phyloP scores from a whole-genome alignment of 2,329 filamentous ascomycete species.

The Microdochium paspali region DNA sequence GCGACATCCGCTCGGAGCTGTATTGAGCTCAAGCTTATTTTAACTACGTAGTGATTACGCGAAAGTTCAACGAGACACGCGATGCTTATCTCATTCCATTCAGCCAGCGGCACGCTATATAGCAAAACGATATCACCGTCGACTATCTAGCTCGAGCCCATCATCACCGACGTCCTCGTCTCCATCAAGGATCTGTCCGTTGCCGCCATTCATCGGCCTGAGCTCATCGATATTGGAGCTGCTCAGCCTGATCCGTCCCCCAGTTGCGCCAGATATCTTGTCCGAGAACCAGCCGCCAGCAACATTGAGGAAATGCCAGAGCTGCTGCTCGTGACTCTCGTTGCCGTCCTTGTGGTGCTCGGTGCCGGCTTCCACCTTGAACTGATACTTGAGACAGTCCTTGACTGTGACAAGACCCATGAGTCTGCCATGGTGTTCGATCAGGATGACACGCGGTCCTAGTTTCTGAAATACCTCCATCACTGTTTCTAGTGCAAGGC shows the following conservation, averaged over 20 bases:
- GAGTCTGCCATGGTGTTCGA: constrained; percentile 80
- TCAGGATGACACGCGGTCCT: constrained; percentile 82
- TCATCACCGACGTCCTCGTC: constrained; percentile 38
- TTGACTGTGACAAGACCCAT: constrained; percentile 89
- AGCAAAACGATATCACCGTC: constrained; percentile 2
- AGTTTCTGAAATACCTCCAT: constrained; percentile 99
- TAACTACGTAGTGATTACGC: too few species aligned
- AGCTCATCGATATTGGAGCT: constrained; percentile 23
- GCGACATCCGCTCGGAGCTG: too few species aligned
- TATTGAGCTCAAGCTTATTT: too few species aligned
- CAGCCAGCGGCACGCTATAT: background rate
- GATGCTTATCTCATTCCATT: too few species aligned
- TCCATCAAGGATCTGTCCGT: constrained; percentile 35
- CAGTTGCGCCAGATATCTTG: constrained; percentile 39
- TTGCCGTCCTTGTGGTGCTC: constrained; percentile 61
- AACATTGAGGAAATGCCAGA: constrained; percentile 50
- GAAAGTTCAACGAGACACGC: too few species aligned
- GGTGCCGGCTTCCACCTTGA: constrained; percentile 85
- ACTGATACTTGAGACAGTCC: constrained; percentile 94
- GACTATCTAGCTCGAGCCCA: constrained; percentile 20
- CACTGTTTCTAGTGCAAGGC: constrained; percentile 86
- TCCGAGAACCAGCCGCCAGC: constrained; percentile 50
- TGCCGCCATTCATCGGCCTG: constrained; percentile 12
- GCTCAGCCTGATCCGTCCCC: constrained; percentile 47
- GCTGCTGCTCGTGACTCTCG: constrained; percentile 53